Base-by-base conservation (phyloP, 257 asterid genomes). In the Solanum piurae region DNA sequence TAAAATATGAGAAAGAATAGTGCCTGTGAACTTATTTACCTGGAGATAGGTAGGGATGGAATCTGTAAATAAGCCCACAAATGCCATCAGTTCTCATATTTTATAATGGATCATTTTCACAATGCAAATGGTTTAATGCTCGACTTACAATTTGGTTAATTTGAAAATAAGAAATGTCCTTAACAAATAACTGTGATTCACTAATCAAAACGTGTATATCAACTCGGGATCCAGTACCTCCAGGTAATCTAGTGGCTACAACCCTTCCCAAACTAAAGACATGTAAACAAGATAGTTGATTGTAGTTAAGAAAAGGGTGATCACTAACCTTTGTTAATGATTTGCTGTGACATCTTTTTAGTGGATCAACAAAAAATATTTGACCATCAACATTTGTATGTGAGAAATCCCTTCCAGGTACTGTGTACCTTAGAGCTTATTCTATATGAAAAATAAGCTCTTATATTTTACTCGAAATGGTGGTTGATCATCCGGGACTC, bases 301-400 rank as follows among this genome's bases (percentile, higher is more conserved):
- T 95, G 3, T 93, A 92, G 84, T 97, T 97, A 38, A 95, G 93
- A 95, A 97, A 94, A 87, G 95, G 95, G 90, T 95, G 99, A 86
- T 97, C 98, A 33, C 98, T 92, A 83, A 98, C 97, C 91, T 97
- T 95, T 18, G 98, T 93, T 85, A 98, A 93, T 84, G 99, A 98
- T 94, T 97, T 95, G 60, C 98, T 97, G 44, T 98, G 98, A 89
- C 98, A 93, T 90, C 98, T 95, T 92, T 98, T 95, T 89, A 97
- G 89, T 31, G 99, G 99, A 34, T 98, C 98, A 76, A 97, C 97
- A 27, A 94, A 93, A 27, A 98, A 93, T 87, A 92, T 97, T 85
- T 92, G 95, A 90, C 99, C 98, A 88, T 97, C 98, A 86, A 92
- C 89, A 60, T 98, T 98, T 72, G 98, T 97, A 83, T 95, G 96